Evolutionary conservation across 1,284 basidiomycete species (phyloP), one percentile per base, ranked within the genome.

Genomic region (Trichosporon faecale): DNA sequence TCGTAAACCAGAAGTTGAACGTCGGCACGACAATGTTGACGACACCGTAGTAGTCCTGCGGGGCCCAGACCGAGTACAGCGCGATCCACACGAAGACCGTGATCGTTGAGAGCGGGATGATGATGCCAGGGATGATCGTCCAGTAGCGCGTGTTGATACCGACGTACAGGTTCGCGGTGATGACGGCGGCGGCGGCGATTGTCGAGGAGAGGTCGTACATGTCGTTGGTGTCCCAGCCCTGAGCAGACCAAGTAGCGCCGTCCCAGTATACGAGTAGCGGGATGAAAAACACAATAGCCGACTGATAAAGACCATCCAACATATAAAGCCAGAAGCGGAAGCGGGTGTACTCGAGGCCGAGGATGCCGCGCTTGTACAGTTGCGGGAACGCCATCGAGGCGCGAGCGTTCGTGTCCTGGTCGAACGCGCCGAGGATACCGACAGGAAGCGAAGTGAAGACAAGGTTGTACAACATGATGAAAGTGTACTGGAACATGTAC

Each of bases 401-500:
- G 80, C 89, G 89, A 27, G 94, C 91, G 79, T 95, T 94, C 78
- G 97, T 87, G 80, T 98, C 95, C 85, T 98, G 95, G 83, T 98
- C 95, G 79, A 98, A 96, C 21, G 94, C 91, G 82, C 96, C 96
- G 70, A 98, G 88, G 67, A 91, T 87, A 70, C 94, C 92, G 75
- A 98, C 94, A 25, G 95, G 95, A 23, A 98, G 84, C 0, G 94
- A 96, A 2, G 95, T 98, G 85, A 98, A 99, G 78, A 93, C 85
- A 77, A 96, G 86, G 83, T 96, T 98, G 86, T 89, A 97, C 29
- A 95, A 85, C 75, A 96, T 85, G 74, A 96, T 90, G 84, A 95
- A 94, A 8, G 93, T 96, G 85, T 97, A 97, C 81, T 98, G 91
- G 83, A 95, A 98, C 74, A 98, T 85, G 85, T 98, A 98, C 1